phyloP scores from a whole-genome alignment of 768 basidiomycete genomes.

The Termitomyces heimii region DNA sequence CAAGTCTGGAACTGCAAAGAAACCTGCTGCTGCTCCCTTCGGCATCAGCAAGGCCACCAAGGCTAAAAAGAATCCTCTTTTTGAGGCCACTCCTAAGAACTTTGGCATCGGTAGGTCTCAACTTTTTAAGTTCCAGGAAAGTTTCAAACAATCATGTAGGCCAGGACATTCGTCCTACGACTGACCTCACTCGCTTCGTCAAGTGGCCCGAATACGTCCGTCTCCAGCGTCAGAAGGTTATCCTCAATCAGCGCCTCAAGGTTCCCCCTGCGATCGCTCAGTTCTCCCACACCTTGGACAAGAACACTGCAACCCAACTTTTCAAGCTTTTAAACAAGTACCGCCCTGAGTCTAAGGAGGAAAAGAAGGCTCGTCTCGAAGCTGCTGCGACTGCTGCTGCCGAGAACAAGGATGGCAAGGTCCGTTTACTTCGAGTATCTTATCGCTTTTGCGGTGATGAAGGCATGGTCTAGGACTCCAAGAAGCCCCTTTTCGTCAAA shows the following conservation, averaged over 20 bases:
- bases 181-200: slow-evolving; percentile 94
- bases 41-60: slow-evolving; percentile 74
- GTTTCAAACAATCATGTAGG: slow-evolving; percentile 38
- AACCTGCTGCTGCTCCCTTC: slow-evolving; percentile 80
- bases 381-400: slow-evolving; percentile 73
- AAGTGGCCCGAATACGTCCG: slow-evolving; percentile 99
- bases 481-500: slow-evolving; percentile 95
- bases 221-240: slow-evolving; percentile 97
- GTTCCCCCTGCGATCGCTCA: slow-evolving; percentile 98
- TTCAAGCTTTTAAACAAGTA: slow-evolving; percentile 99
- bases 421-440: slow-evolving; percentile 12
- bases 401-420: slow-evolving; percentile 58
- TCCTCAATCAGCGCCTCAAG: slow-evolving; percentile 96
- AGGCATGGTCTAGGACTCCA: slow-evolving; percentile 49
- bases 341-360: slow-evolving; percentile 89
- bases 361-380: slow-evolving; percentile 93
- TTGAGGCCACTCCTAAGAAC: slow-evolving; percentile 86
- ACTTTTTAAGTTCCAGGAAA: neutral
- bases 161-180: slow-evolving; percentile 86
- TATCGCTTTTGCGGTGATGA: neutral
- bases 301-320: slow-evolving; percentile 97
- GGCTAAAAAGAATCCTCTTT: slow-evolving; percentile 90
- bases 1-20: slow-evolving; percentile 71
- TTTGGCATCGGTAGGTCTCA: slow-evolving; percentile 82
- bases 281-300: slow-evolving; percentile 96